Evolutionary conservation across 1,284 basidiomycete species (phyloP).

Genomic region (Cystobasidium slooffiae): DNA sequence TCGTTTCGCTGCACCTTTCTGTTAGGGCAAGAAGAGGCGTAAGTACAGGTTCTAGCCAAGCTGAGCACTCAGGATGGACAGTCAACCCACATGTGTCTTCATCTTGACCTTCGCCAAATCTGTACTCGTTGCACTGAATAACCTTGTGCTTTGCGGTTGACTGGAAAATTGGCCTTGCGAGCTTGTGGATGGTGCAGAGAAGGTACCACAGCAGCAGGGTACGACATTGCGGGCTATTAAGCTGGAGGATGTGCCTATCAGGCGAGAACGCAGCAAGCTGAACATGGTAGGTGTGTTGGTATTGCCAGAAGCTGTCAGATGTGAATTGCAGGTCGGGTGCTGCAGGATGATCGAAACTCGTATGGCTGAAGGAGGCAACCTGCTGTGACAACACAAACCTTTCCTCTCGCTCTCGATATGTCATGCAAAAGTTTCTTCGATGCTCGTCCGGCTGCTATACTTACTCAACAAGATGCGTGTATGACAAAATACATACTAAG

Average conservation of each 20-base stretch:
- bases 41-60: not conserved
- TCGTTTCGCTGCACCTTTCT: slow-evolving; percentile 44
- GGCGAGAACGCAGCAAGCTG: not conserved
- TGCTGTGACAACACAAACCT: no score
- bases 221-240: not conserved
- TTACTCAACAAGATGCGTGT: no score
- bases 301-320: not conserved
- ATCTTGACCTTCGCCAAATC: slow-evolving; percentile 38
- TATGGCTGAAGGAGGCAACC: no score
- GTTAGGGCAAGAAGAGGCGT: not conserved
- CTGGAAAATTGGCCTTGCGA: slow-evolving; percentile 13
- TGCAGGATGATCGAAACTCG: no score
- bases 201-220: slow-evolving; percentile 4
- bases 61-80: not conserved
- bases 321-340: not conserved
- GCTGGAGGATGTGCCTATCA: not conserved
- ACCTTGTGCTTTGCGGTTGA: not conserved
- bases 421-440: no score
- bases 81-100: slow-evolving; percentile 39
- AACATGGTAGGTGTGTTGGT: not conserved
- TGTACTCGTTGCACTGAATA: slow-evolving; percentile 7
- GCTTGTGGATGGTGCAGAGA: not conserved
- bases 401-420: no score
- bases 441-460: no score
- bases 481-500: no score